These are phyloP conservation scores for Amphibolis antarctica DNA, from an alignment of 106 monocot genomes.

Conservation along the genomic window DNA sequence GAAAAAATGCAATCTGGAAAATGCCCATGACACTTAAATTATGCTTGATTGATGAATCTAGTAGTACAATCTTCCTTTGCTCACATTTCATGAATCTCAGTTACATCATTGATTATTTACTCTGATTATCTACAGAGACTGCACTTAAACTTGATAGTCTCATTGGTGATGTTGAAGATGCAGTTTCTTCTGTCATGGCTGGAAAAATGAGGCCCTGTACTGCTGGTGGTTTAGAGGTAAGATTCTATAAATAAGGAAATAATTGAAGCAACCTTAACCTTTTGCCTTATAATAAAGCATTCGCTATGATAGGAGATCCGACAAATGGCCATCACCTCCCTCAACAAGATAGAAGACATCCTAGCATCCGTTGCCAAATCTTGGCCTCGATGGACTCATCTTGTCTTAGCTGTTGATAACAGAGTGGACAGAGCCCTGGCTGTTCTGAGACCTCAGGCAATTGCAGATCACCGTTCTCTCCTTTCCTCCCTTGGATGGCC, in stretches of 20 bases:
- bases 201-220: slow-evolving; percentile 42
- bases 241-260: not conserved
- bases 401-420: slow-evolving; percentile 75
- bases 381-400: slow-evolving; percentile 58
- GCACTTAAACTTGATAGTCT: slow-evolving; percentile 79
- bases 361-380: slow-evolving; percentile 38
- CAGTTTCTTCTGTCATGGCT: slow-evolving; percentile 68
- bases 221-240: slow-evolving; percentile 48
- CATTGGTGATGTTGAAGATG: slow-evolving; percentile 92
- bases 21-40: not conserved
- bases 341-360: slow-evolving; percentile 72
- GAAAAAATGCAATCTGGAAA: not conserved
- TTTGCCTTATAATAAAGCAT: not conserved
- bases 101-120: no score
- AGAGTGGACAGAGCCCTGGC: slow-evolving; percentile 77
- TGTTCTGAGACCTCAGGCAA: slow-evolving; percentile 76
- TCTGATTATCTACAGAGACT: slow-evolving; percentile 34
- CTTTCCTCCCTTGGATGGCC: slow-evolving; percentile 85
- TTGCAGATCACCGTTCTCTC: slow-evolving; percentile 83
- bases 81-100: not conserved
- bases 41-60: not conserved
- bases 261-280: not conserved
- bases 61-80: not conserved
- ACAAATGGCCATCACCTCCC: slow-evolving; percentile 32
- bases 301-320: slow-evolving; percentile 36